Evolutionary conservation across 2,329 filamentous ascomycete species (phyloP), one percentile per base, ranked within the genome.

Genomic region (Pseudogymnoascus sp.): DNA sequence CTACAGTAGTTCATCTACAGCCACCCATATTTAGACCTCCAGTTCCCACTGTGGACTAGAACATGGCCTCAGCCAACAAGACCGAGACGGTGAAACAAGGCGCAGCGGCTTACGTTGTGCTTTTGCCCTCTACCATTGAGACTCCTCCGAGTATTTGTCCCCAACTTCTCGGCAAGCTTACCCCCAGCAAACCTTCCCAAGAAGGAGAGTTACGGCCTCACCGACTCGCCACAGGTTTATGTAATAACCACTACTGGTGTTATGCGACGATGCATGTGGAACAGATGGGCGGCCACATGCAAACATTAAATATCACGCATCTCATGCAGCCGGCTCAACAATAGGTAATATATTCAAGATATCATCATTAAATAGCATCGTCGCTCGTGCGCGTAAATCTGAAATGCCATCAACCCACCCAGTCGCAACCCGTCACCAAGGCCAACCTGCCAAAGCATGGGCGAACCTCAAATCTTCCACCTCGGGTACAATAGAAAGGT

Each of bases 381-480:
- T 55, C n/a, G 25, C 45, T 55, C 45, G 4, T 55, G 25, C 45
- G 28, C 45, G 3, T 55, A 30, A 33, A 55, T 55, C n/a, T 19
- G 45, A 55, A 33, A 30, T 33, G 28, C 28, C n/a, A 55, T 4
- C 25, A 55, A 55, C 9, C 28, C 45, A 33, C 28, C 25, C n/a
- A 30, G 45, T 19, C 45, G 25, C 33, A 33, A 12, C 25, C 45
- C n/a, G n/a, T 55, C 45, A 55, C 45, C 45, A 66, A 12, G 67
- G 67, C 25, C 45, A 55, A 55, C n/a, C 45, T 3, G 45, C n/a
- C 25, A 55, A 55, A 55, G 14, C 9, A 55, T 33, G n/a, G 25
- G 19, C 9, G 28, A 55, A 6, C 25, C 30, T 33, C 28, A 19
- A 33, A 6, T 5, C n/a, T 33, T 55, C 28, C 25, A 55, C 9